These are phyloP conservation scores for Psilocybe tampanensis DNA, from an alignment of 768 basidiomycete genomes.

Conservation along the genomic window DNA sequence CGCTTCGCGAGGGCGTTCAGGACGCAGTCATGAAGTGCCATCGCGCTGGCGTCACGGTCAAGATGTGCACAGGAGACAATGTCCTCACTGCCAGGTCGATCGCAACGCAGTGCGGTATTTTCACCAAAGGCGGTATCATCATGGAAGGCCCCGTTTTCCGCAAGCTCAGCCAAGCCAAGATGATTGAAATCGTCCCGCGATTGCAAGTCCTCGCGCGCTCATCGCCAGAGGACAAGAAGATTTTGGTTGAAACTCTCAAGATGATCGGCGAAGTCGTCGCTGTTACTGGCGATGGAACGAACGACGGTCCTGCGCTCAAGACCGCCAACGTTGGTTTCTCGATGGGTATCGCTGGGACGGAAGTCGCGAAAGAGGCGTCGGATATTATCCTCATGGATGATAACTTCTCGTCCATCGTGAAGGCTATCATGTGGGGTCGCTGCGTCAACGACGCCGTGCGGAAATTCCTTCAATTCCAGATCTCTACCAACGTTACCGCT, in stretches of 20 bases:
- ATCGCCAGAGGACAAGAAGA: conserved; percentile 95
- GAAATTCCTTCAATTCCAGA: conserved; percentile 97
- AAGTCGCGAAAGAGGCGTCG: conserved; percentile 98
- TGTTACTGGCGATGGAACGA: conserved; percentile 97
- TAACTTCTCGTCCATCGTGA: conserved; percentile 94
- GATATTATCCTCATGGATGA: conserved; percentile 99
- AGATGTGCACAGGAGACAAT: conserved; percentile 99
- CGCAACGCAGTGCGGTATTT: conserved; percentile 95
- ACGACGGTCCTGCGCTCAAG: conserved; percentile 96
- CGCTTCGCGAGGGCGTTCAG: conserved; percentile 86
- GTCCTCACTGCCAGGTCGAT: conserved; percentile 96
- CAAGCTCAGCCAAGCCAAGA: conserved; percentile 66
- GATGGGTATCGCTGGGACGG: conserved; percentile 95
- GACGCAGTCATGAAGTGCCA: conserved; percentile 88
- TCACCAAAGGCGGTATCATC: conserved; percentile 89
- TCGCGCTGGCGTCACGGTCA: conserved; percentile 88
- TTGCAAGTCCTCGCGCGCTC: conserved; percentile 97
- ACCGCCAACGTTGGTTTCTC: conserved; percentile 96
- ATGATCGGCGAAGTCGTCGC: conserved; percentile 88
- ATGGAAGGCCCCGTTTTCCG: conserved; percentile 98
- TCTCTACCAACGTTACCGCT: conserved; percentile 93
- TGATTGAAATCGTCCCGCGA: conserved; percentile 83
- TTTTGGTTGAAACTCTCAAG: conserved; percentile 88
- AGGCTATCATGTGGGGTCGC: conserved; percentile 99
- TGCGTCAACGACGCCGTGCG: conserved; percentile 97